A percentile compares a stretch with the other conserved stretches of the same genome.
These are phyloP conservation scores for Globisporangium rhizosaccharum DNA, from an alignment of 352 stramenopile genomes.

Conservation along the genomic window DNA sequence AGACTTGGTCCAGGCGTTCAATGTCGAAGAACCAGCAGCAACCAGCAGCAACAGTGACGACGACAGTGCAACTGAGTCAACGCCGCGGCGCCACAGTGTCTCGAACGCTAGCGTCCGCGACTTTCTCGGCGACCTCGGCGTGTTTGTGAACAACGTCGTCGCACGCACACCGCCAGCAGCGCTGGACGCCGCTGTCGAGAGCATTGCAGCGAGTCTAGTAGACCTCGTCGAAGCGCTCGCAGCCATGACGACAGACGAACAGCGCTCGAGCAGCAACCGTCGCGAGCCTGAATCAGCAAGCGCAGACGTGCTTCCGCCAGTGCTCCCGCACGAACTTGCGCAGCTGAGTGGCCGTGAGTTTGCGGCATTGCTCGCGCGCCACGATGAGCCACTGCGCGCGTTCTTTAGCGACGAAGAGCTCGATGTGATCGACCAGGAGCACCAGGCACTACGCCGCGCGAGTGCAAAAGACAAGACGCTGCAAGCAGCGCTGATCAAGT, in stretches of 20 bases:
- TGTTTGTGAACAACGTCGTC: constrained; percentile 30
- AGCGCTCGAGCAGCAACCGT: neutral
- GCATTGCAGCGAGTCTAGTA: constrained; percentile 18
- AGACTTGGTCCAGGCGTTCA: constrained; percentile 29
- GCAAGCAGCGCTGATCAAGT: constrained; percentile 10
- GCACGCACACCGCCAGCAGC: constrained; percentile 14
- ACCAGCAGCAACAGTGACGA: neutral
- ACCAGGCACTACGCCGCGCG: constrained; percentile 23
- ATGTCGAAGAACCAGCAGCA: constrained; percentile 16
- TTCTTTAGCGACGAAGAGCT: constrained; percentile 28
- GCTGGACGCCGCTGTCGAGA: constrained; percentile 26
- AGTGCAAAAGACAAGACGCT: constrained; percentile 23
- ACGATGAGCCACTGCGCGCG: constrained; percentile 19
- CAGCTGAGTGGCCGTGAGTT: constrained; percentile 48
- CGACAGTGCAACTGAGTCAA: constrained; percentile 9
- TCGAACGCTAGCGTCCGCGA: constrained; percentile 26
- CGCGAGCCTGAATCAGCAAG: neutral
- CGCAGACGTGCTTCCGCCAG: constrained; percentile 20
- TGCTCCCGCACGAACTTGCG: constrained; percentile 43
- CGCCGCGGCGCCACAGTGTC: constrained; percentile 24
- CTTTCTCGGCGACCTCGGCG: constrained; percentile 39
- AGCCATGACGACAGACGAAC: constrained; percentile 12
- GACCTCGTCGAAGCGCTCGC: constrained; percentile 23
- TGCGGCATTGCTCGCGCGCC: constrained; percentile 25
- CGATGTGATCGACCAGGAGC: constrained; percentile 31